These are phyloP conservation scores for Anthracocystis panici-leucophaei DNA, from an alignment of 1,284 basidiomycete species.

Conservation along the genomic window DNA sequence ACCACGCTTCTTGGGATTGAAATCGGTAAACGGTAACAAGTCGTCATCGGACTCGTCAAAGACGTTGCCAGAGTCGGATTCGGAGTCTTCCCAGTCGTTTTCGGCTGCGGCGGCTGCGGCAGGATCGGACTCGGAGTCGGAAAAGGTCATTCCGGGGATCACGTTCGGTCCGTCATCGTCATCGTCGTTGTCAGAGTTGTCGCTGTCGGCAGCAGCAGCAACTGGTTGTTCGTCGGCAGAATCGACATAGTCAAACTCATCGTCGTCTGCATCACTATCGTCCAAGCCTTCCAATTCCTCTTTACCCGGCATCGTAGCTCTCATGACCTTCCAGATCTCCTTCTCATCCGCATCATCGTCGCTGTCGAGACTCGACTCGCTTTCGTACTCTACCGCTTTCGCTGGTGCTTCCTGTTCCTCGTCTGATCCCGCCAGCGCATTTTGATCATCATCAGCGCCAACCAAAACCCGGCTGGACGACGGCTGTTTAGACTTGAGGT, in stretches of 20 bases:
- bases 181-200: slow-evolving; percentile 42
- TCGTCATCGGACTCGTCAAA: slow-evolving; percentile 69
- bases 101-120: slow-evolving; percentile 5
- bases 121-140: slow-evolving; percentile 26
- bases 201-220: slow-evolving; percentile 40
- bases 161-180: slow-evolving; percentile 37
- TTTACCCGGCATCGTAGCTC: slow-evolving; percentile 71
- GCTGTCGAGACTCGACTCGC: slow-evolving; percentile 33
- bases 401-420: slow-evolving; percentile 75
- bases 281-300: slow-evolving; percentile 74
- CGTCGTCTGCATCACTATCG: slow-evolving; percentile 50
- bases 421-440: slow-evolving; percentile 69
- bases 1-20: slow-evolving; percentile 37
- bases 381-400: slow-evolving; percentile 55
- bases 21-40: slow-evolving; percentile 62
- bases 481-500: slow-evolving; percentile 61
- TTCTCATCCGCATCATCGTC: slow-evolving; percentile 63
- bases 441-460: slow-evolving; percentile 66
- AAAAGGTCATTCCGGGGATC: slow-evolving; percentile 53
- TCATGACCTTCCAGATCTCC: slow-evolving; percentile 72
- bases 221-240: slow-evolving; percentile 29
- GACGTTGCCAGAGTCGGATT: slow-evolving; percentile 49
- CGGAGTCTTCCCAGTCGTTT: slow-evolving; percentile 44
- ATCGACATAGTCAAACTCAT: slow-evolving; percentile 53
- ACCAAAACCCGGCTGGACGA: slow-evolving; percentile 27